Percentiles rank a stretch among this genome's conserved stretches.
phyloP scores from a whole-genome alignment of 352 stramenopile species.

The Thalassiosira mediterranea region DNA sequence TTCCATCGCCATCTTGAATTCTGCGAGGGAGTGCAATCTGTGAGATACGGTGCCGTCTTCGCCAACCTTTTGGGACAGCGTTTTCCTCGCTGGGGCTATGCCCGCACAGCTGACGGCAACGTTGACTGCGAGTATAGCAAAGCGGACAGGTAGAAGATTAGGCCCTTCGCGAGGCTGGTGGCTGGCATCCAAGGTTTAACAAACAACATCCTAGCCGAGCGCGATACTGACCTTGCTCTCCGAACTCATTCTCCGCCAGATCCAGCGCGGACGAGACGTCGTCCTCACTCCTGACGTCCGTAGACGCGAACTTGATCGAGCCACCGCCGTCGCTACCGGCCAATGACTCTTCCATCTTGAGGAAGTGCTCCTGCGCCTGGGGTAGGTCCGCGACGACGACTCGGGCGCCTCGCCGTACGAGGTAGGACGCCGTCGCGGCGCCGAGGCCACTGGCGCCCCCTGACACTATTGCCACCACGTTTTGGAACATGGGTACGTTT shows the following conservation, averaged over 20 bases:
- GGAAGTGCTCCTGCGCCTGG: conserved; percentile 21
- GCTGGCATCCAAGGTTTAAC: too few relatives aligned
- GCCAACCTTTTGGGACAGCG: conserved; percentile 91
- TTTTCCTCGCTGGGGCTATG: conserved; percentile 92
- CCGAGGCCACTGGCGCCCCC: conserved; percentile 93
- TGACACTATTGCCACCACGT: conserved; percentile 87
- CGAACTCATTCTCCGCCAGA: conserved; percentile 90
- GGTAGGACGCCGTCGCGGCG: conserved; percentile 88
- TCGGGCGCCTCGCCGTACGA: conserved; percentile 89
- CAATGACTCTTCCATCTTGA: conserved; percentile 83
- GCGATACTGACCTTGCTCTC: conserved; percentile 79
- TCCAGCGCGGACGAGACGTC: conserved; percentile 87
- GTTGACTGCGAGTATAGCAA: too few relatives aligned
- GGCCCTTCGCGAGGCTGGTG: too few relatives aligned
- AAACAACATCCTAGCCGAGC: too few relatives aligned
- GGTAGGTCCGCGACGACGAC: conserved; percentile 93
- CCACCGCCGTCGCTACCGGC: conserved; percentile 85
- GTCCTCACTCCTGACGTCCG: conserved; percentile 91
- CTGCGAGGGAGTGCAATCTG: conserved; percentile 86
- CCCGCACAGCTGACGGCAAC: conserved; percentile 95
- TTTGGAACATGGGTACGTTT: conserved; percentile 18
- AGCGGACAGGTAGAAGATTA: too few relatives aligned
- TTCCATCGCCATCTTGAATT: conserved; percentile 94
- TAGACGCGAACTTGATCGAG: conserved; percentile 62
- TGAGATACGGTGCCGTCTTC: conserved; percentile 84